These are phyloP conservation scores for Cicer arietinum DNA, from an alignment of 306 rosid genomes.

Conservation along the genomic window DNA sequence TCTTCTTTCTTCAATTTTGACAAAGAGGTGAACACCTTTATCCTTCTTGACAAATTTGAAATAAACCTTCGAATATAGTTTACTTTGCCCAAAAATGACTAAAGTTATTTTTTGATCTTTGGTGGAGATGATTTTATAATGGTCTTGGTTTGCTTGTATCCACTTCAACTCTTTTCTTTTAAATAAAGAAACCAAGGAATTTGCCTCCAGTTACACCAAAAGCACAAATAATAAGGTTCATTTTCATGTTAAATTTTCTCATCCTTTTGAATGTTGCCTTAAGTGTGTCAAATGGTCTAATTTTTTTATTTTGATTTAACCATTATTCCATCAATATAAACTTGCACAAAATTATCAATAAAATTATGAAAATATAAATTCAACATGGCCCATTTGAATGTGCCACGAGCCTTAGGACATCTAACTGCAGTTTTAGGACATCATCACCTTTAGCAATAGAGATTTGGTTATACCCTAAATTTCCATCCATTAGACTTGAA, in stretches of 20 bases:
- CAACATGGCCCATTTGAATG: not conserved
- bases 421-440: not conserved
- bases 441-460: not conserved
- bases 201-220: not conserved
- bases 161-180: not conserved
- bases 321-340: not conserved
- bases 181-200: not conserved
- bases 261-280: not conserved
- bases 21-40: not conserved
- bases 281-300: not conserved
- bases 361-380: not conserved
- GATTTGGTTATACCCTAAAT: not conserved
- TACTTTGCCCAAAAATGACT: not conserved
- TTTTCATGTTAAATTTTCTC: not conserved
- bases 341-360: not conserved
- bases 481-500: not conserved
- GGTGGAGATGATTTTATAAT: not conserved
- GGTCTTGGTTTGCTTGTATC: not conserved
- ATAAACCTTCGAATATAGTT: not conserved
- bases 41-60: not conserved
- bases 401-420: not conserved
- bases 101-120: not conserved
- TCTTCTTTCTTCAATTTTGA: not conserved
- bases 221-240: not conserved
- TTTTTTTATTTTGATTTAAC: not conserved